A percentile compares a stretch with the other conserved stretches of the same genome.
These are phyloP conservation scores for Geranium rotundifolium DNA, from an alignment of 345 rosid species.

Conservation along the genomic window DNA sequence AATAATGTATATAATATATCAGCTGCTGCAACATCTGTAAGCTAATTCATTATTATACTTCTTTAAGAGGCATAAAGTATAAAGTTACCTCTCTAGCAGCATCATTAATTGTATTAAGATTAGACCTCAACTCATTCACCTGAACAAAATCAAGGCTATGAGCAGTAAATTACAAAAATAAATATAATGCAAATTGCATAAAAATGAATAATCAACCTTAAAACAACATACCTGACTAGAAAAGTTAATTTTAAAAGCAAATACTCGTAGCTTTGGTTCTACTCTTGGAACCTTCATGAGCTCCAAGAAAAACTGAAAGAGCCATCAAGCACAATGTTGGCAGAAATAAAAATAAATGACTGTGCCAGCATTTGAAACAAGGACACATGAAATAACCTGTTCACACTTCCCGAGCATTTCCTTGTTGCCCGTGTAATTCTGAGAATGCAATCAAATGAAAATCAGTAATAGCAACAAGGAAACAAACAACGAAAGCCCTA, in stretches of 20 bases:
- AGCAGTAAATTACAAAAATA: background rate
- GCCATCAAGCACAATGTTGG: slow-evolving; percentile 13
- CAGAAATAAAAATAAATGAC: slow-evolving; percentile 11
- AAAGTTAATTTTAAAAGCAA: slow-evolving; percentile 88
- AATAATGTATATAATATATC: slow-evolving; percentile 11
- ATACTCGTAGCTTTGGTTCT: slow-evolving; percentile 88
- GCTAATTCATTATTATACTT: background rate
- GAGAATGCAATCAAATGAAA: slow-evolving; percentile 16
- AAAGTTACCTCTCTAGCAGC: slow-evolving; percentile 65
- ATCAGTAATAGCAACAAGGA: slow-evolving; percentile 8
- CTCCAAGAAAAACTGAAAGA: slow-evolving; percentile 80
- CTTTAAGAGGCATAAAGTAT: too few species aligned
- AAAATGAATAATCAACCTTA: background rate
- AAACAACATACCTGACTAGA: slow-evolving; percentile 53
- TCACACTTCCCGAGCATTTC: slow-evolving; percentile 97
- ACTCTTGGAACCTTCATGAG: slow-evolving; percentile 94
- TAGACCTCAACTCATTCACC: slow-evolving; percentile 70
- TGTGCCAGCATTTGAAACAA: slow-evolving; percentile 7
- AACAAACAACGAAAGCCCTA: background rate
- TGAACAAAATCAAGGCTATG: slow-evolving; percentile 19
- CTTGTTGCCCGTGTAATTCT: slow-evolving; percentile 84
- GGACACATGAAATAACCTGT: slow-evolving; percentile 43
- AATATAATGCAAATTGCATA: background rate
- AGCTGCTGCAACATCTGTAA: slow-evolving; percentile 12
- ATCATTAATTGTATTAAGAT: slow-evolving; percentile 55